Evolutionary conservation across 441 rosid genomes (phyloP).

Genomic region (Populus hybrid): DNA sequence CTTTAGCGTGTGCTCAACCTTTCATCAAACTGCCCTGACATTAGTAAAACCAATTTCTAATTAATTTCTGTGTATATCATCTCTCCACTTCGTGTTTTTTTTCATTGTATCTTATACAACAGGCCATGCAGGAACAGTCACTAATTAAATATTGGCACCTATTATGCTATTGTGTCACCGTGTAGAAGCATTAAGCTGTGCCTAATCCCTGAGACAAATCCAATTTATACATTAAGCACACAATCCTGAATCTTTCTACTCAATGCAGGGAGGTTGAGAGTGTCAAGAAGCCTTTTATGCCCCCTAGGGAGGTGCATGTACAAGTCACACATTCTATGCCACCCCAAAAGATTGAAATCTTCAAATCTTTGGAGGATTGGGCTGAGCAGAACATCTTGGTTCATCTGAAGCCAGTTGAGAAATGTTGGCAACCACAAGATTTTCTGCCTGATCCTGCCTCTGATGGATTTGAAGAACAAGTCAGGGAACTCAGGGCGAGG

Average conservation of each 20-base stretch:
- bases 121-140: background rate
- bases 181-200: background rate
- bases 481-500: constrained; percentile 70
- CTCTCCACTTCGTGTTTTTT: background rate
- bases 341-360: constrained; percentile 82
- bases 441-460: constrained; percentile 84
- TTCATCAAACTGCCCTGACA: background rate
- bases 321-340: constrained; percentile 87
- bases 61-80: background rate
- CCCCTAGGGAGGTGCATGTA: constrained; percentile 66
- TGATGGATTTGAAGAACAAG: constrained; percentile 82
- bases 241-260: constrained; percentile 14
- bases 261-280: constrained; percentile 67
- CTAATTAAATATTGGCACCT: background rate
- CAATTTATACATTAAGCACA: constrained; percentile 2
- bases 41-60: background rate
- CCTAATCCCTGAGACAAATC: background rate
- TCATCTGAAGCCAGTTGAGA: constrained; percentile 82
- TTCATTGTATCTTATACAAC: background rate
- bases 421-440: constrained; percentile 94
- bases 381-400: constrained; percentile 66
- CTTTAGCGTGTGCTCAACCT: background rate
- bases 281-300: constrained; percentile 70
- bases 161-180: background rate
- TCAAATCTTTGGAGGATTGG: constrained; percentile 85